Evolutionary conservation across 1,139 yeast species (phyloP).

Genomic region (Geotrichum carabidarum): DNA sequence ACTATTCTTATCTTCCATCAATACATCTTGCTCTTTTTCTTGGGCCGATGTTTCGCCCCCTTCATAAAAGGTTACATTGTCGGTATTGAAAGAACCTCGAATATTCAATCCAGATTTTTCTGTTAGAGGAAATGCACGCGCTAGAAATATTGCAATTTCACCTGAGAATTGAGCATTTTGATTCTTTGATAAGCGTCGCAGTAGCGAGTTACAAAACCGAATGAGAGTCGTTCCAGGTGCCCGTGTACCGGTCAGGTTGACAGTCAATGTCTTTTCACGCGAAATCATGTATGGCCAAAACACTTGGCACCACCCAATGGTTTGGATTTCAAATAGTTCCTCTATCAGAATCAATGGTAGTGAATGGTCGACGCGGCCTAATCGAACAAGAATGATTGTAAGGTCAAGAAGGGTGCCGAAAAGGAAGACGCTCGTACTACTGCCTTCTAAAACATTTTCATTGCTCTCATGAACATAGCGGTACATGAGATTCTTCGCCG

Average conservation of each 20-base stretch:
- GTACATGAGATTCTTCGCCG: slow-evolving; percentile 11
- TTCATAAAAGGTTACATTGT: slow-evolving; percentile 35
- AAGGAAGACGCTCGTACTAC: not conserved
- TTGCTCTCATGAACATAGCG: slow-evolving; percentile 3
- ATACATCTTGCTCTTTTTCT: slow-evolving; percentile 18
- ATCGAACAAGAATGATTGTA: not conserved
- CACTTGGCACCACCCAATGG: slow-evolving; percentile 35
- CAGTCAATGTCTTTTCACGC: slow-evolving; percentile 31
- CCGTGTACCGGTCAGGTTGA: slow-evolving; percentile 32
- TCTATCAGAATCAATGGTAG: slow-evolving; percentile 34
- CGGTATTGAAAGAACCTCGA: slow-evolving; percentile 38
- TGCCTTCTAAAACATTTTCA: not conserved
- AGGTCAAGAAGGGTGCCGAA: slow-evolving; percentile 15
- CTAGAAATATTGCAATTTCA: slow-evolving; percentile 37
- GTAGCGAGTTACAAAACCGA: slow-evolving; percentile 38
- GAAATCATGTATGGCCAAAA: slow-evolving; percentile 38
- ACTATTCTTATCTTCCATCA: slow-evolving; percentile 1
- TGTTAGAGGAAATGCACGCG: slow-evolving; percentile 38
- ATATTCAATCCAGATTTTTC: slow-evolving; percentile 40
- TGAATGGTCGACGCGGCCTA: slow-evolving; percentile 25
- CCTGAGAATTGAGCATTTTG: slow-evolving; percentile 40
- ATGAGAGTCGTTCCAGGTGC: slow-evolving; percentile 40
- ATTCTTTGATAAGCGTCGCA: slow-evolving; percentile 37
- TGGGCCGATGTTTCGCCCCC: slow-evolving; percentile 16
- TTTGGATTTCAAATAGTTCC: slow-evolving; percentile 37